Evolutionary conservation across 164 flowering plant species (phyloP).

Genomic region (Macadamia tetraphylla): DNA sequence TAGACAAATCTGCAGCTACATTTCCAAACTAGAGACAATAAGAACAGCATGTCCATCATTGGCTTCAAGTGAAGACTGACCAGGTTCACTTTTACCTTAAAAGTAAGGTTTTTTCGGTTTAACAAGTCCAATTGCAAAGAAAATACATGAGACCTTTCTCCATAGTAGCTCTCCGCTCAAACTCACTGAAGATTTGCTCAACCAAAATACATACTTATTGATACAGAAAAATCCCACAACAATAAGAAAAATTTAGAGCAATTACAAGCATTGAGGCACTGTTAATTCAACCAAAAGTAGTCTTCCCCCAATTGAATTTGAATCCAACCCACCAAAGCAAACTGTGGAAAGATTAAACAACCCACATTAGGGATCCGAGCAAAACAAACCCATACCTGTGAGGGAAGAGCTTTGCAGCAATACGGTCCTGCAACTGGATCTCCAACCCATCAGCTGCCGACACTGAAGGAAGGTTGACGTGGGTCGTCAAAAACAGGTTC

Average conservation of each 20-base stretch:
- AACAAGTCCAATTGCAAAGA: too few species aligned
- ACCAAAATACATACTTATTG: neutral
- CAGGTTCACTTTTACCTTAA: too few species aligned
- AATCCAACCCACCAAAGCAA: too few species aligned
- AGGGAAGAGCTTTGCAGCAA: constrained; percentile 67
- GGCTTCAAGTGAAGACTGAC: too few species aligned
- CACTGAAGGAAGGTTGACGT: constrained; percentile 69
- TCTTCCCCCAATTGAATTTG: neutral
- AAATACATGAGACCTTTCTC: too few species aligned
- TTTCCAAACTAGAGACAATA: too few species aligned
- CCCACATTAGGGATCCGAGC: neutral
- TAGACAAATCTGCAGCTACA: too few species aligned
- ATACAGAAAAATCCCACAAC: neutral
- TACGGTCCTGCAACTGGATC: constrained; percentile 71
- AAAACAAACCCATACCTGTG: constrained; percentile 48
- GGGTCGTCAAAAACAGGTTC: constrained; percentile 78
- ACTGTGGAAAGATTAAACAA: too few species aligned
- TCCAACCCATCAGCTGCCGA: constrained; percentile 67
- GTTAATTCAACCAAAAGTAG: neutral
- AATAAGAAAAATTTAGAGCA: neutral
- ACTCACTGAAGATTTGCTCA: neutral
- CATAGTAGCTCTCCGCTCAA: neutral
- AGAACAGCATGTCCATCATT: too few species aligned
- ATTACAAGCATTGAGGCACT: too few species aligned
- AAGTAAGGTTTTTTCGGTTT: too few species aligned